phyloP scores from a whole-genome alignment of 345 rosid genomes.

The Hibiscus mutabilis region DNA sequence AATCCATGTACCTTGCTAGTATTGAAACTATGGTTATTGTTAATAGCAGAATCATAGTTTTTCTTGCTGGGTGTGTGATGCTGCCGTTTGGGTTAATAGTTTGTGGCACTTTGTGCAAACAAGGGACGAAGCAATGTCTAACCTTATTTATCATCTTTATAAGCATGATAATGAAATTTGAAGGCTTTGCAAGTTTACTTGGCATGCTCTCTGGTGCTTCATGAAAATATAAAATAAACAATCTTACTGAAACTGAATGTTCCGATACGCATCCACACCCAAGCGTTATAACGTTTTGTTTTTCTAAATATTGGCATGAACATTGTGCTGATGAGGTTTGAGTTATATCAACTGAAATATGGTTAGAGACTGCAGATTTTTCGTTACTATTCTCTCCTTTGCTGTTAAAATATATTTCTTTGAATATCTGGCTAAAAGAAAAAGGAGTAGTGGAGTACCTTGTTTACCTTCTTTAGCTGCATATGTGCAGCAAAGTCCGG shows the following conservation, averaged over 20 bases:
- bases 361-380: neutral
- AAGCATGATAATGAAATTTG: neutral
- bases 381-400: neutral
- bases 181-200: neutral
- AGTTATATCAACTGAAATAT: neutral
- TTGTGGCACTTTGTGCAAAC: neutral
- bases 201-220: neutral
- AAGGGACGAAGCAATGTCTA: neutral
- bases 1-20: no score
- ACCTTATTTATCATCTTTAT: neutral
- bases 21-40: neutral
- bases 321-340: neutral
- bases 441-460: neutral
- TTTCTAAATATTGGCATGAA: neutral
- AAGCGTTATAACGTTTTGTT: no score
- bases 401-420: neutral
- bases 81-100: neutral
- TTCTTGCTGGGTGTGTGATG: neutral
- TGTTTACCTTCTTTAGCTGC: neutral
- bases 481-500: constrained; percentile 41
- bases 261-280: neutral
- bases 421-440: neutral
- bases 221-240: neutral
- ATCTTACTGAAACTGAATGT: neutral
- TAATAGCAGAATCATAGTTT: neutral